These are phyloP conservation scores for Allium cepa DNA, from an alignment of 106 monocot species.

Conservation along the genomic window DNA sequence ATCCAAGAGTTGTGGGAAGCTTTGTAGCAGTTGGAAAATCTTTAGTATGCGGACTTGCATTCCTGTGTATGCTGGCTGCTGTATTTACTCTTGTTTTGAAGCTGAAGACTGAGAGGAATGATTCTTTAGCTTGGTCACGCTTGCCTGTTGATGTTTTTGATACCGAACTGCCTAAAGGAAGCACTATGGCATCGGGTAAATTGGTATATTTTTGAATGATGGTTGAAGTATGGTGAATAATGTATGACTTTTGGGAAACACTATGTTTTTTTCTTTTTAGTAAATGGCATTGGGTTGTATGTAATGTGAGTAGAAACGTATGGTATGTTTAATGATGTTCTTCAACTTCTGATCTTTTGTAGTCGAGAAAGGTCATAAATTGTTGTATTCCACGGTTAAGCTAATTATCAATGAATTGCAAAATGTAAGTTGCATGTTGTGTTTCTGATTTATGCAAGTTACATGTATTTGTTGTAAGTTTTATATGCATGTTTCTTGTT, in stretches of 20 bases:
- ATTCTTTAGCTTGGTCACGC: slow-evolving; percentile 33
- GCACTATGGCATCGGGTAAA: slow-evolving; percentile 20
- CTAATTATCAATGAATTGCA: too few species aligned
- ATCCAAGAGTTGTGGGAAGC: slow-evolving; percentile 4
- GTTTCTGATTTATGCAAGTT: too few species aligned
- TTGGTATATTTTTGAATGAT: slow-evolving; percentile 17
- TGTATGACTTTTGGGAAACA: background rate
- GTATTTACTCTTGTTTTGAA: slow-evolving; percentile 37
- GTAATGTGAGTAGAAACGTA: too few species aligned
- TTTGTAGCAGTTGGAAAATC: slow-evolving; percentile 31
- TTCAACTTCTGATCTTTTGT: too few species aligned
- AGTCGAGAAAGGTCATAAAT: too few species aligned
- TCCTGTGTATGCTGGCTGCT: slow-evolving; percentile 27
- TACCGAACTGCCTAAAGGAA: slow-evolving; percentile 16
- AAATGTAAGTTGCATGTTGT: too few species aligned
- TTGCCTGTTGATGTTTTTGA: slow-evolving; percentile 38
- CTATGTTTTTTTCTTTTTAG: background rate
- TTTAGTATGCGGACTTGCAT: slow-evolving; percentile 42
- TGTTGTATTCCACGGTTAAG: too few species aligned
- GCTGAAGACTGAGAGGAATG: slow-evolving; percentile 45
- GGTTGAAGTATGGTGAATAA: background rate
- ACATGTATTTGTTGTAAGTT: too few species aligned
- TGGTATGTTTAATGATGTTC: too few species aligned
- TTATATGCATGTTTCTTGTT: too few species aligned
- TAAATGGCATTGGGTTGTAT: too few species aligned